Evolutionary conservation across 768 basidiomycete species (phyloP).

Genomic region (Pleurotus eryngii): DNA sequence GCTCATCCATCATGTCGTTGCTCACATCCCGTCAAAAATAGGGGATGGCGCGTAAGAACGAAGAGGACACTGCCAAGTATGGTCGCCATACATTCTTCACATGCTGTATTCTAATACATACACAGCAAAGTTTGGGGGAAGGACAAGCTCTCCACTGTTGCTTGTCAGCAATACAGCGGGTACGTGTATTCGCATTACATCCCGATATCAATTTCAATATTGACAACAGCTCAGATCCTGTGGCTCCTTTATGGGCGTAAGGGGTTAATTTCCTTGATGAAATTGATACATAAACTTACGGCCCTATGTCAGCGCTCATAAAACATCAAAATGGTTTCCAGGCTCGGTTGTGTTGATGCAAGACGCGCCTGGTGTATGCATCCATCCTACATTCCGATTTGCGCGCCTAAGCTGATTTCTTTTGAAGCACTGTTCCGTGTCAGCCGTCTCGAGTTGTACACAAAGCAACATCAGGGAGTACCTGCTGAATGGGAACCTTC

Average conservation of each 20-base stretch:
- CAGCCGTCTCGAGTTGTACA: constrained; percentile 32
- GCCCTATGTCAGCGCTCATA: constrained; percentile 8
- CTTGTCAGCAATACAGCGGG: constrained; percentile 21
- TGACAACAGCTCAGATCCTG: constrained; percentile 10
- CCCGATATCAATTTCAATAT: not conserved
- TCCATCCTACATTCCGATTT: not conserved
- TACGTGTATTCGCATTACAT: not conserved
- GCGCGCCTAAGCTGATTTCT: not conserved
- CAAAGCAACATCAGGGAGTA: constrained; percentile 19
- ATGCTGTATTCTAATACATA: not conserved
- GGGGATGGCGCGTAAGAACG: constrained; percentile 21
- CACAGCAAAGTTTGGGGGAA: constrained; percentile 24
- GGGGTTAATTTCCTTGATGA: not conserved
- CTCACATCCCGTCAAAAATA: not conserved
- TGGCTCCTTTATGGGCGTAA: constrained; percentile 13
- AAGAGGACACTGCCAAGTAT: constrained; percentile 22
- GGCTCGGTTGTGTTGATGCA: constrained; percentile 15
- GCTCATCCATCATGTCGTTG: not conserved
- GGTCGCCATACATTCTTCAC: not conserved
- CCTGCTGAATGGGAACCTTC: not conserved
- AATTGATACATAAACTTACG: not conserved
- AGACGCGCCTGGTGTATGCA: constrained; percentile 12
- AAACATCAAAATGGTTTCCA: constrained; percentile 12
- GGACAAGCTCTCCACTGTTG: constrained; percentile 30
- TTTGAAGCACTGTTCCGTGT: constrained; percentile 30